Evolutionary conservation across 805 yeast genomes (phyloP).

Genomic region (Millerago galiae): DNA sequence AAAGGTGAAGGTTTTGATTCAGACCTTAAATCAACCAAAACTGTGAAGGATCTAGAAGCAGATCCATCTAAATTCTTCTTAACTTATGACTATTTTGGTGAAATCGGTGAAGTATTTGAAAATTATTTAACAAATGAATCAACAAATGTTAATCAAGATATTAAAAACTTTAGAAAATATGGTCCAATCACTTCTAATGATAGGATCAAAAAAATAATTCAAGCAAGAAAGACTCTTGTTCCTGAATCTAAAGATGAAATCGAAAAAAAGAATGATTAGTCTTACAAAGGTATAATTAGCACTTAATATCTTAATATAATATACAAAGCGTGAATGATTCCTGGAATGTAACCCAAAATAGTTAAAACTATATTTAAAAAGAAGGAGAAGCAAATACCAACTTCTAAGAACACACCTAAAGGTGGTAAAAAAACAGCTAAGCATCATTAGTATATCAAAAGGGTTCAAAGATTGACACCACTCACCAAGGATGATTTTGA

Average conservation of each 20-base stretch:
- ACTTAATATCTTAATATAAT: conserved; percentile 29
- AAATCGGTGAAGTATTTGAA: conserved; percentile 44
- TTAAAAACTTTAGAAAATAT: conserved; percentile 59
- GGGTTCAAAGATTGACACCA: not conserved
- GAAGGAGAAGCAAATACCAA: conserved; percentile 35
- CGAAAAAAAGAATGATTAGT: conserved; percentile 12
- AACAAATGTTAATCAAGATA: conserved; percentile 32
- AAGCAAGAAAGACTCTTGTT: conserved; percentile 14
- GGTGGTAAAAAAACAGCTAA: conserved; percentile 52
- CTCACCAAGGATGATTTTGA: conserved; percentile 35
- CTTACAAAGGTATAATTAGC: no score
- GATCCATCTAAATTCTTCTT: conserved; percentile 43
- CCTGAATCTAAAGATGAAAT: conserved; percentile 3
- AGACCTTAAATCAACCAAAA: conserved; percentile 33
- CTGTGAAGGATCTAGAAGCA: conserved; percentile 33
- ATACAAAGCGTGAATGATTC: conserved; percentile 55
- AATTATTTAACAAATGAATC: conserved; percentile 27
- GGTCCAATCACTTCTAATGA: conserved; percentile 53
- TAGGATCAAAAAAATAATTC: conserved; percentile 28
- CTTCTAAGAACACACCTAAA: conserved; percentile 49
- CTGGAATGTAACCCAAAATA: conserved; percentile 67
- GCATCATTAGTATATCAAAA: not conserved
- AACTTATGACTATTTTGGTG: conserved; percentile 48
- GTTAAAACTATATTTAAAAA: conserved; percentile 51
- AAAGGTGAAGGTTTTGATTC: conserved; percentile 78